Evolutionary conservation across 2,329 filamentous ascomycete genomes (phyloP).

Genomic region (Tolypocladium pustulatum): DNA sequence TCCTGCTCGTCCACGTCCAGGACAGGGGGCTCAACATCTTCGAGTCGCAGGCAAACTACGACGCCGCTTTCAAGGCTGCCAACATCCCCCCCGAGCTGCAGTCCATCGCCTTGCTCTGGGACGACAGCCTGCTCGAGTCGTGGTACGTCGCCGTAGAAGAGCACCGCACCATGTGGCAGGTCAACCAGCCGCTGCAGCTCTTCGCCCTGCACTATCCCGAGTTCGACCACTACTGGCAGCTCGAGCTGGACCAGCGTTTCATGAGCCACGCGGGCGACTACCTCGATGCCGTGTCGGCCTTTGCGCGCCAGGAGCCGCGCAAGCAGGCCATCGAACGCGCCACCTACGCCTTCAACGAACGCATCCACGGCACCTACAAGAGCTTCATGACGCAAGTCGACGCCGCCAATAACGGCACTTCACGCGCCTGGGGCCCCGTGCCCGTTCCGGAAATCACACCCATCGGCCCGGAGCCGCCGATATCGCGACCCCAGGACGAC

Average conservation of each 20-base stretch:
- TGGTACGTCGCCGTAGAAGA: slow-evolving; percentile 56
- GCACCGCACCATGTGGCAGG: slow-evolving; percentile 21
- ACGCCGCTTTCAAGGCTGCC: slow-evolving; percentile 35
- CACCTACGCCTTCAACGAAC: slow-evolving; percentile 43
- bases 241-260: slow-evolving; percentile 35
- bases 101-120: slow-evolving; percentile 61
- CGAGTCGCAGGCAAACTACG: slow-evolving; percentile 38
- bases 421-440: slow-evolving; percentile 21
- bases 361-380: slow-evolving; percentile 36
- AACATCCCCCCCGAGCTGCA: slow-evolving; percentile 54
- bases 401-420: slow-evolving; percentile 12
- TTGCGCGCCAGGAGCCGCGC: slow-evolving; percentile 41
- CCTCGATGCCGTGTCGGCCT: slow-evolving; percentile 20
- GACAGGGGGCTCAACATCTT: slow-evolving; percentile 45
- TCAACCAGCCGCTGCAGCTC: slow-evolving; percentile 22
- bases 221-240: slow-evolving; percentile 24
- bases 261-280: slow-evolving; percentile 18
- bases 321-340: slow-evolving; percentile 50
- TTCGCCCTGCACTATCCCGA: slow-evolving; percentile 22
- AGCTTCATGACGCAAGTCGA: slow-evolving; percentile 22
- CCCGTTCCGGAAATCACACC: slow-evolving; percentile 15
- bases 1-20: slow-evolving; percentile 53
- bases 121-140: slow-evolving; percentile 53
- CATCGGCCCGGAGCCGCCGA: slow-evolving; percentile 18
- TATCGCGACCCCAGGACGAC: slow-evolving; percentile 11